phyloP scores from a whole-genome alignment of 169 alveolate genomes.

The Plasmodium inui region DNA sequence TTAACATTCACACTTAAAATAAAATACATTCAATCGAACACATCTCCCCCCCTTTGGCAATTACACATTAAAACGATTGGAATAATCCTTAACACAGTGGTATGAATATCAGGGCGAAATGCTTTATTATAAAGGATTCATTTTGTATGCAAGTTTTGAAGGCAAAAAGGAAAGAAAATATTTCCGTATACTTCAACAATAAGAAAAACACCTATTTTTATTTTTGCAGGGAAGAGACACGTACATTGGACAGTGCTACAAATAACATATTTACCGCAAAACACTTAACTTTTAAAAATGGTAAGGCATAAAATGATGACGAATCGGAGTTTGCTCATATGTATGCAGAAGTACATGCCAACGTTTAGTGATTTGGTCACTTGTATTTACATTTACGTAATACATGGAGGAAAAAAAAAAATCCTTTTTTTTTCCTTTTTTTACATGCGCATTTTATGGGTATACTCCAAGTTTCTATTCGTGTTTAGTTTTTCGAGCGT shows the following conservation, averaged over 20 bases:
- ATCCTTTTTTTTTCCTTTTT: neutral
- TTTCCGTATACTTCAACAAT: neutral
- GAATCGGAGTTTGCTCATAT: neutral
- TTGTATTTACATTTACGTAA: neutral
- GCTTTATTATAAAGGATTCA: neutral
- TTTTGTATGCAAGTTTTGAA: neutral
- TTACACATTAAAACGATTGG: neutral
- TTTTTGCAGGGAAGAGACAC: neutral
- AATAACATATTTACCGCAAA: constrained; percentile 21
- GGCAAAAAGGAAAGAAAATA: neutral
- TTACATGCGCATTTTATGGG: neutral
- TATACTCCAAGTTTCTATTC: neutral
- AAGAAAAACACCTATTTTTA: neutral
- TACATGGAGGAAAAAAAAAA: neutral
- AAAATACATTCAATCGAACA: neutral
- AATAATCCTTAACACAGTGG: neutral
- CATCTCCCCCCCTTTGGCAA: neutral
- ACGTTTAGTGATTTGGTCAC: neutral
- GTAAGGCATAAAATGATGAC: constrained; percentile 1
- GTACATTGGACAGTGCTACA: neutral
- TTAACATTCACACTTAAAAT: neutral
- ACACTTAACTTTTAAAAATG: neutral
- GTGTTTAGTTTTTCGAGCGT: neutral
- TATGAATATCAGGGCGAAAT: neutral
- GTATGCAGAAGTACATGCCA: neutral